Evolutionary conservation across 805 yeast species (phyloP), one percentile per base, ranked within the genome.

Genomic region (Limtongozyma cylindracea): DNA sequence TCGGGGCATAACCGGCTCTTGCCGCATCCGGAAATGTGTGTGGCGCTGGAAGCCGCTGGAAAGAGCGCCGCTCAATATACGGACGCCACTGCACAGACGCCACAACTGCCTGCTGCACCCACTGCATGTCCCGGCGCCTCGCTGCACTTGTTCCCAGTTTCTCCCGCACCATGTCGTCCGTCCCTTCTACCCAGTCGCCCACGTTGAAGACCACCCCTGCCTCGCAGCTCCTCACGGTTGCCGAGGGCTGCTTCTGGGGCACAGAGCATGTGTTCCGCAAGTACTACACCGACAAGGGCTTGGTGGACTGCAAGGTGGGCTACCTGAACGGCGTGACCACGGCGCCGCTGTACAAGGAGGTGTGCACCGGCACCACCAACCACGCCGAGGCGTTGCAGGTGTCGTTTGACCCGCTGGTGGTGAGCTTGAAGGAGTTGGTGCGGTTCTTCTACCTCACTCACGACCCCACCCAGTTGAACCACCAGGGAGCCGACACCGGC

Each of bases 401-500:
- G 8, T 54, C 84, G 1, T 88, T 61, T 35, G 82, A 80, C 34
- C 93, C 94, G 12, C 30, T 53, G 3, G 31, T 42, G n/a, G 54
- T 76, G 2, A 28, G 61, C 3, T 54, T 65, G 34, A 58, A 46
- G 25, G 74, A 71, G 14, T 45, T 84, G 20, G 45, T 77, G 19
- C 82, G 70, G 25, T 76, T 82, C 32, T 88, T 84, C 52, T 82
- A 78, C 51, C 56, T 71, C 35, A 77, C 78, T 41, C 98, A 84
- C 42, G 96, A 88, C 44, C 96, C 98, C 21, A 88, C 96, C 3
- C 69, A 80, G 3, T 28, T 56, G 23, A 65, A 82, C 35, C 38
- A 59, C 2, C 96, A 88, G 44, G 98, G 98, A 3, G 73, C 76
- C 11, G 95, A 84, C 37, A 33, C 35, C 6, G 98, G 98, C 7